Evolutionary conservation across 2,329 filamentous ascomycete genomes (phyloP), one percentile per base, ranked within the genome.

Genomic region (Alternaria ventricosa): DNA sequence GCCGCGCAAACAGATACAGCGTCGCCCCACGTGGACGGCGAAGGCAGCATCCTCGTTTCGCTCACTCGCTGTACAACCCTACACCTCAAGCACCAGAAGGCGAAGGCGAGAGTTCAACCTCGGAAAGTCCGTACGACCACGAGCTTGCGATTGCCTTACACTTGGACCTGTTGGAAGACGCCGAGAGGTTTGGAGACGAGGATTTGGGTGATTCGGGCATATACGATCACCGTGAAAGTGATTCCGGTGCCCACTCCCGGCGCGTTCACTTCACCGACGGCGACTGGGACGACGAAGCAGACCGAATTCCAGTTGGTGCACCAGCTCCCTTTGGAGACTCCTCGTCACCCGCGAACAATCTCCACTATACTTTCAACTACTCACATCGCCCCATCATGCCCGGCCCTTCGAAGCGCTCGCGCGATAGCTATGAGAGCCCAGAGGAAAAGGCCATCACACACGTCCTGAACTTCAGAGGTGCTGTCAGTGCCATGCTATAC

Each of bases 401-500:
- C 20, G 56, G 30, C 4, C 43, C 53, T 27, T 51, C 63, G 27
- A 76, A 74, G 58, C 72, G 71, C 25, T 47, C 65, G 11, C 62
- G 65, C 12, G 69, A 76, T 13, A 68, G 58, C n/a, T 67, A 61
- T 33, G 72, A 73, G 22, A 43, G 28, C 10, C 23, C 49, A 5
- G 66, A 71, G 15, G 59, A 45, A 3, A 69, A 63, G 20, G 67
- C 69, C 22, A 54, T 71, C 13, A 53, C 58, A 12, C 53, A 33
- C 9, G 58, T 57, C 4, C 55, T 79, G 23, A 61, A 58, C 8
- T 67, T 33, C 11, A 67, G 67, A 36, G 71, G 66, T 15, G 77
- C 76, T 4, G 63, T 73, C 12, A 71, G 75, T 44, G 62, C 71
- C 13, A 58, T 79, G 43, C 36, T 69, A 22, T 78, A 77, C 51